These are phyloP conservation scores for Malus hybrid DNA, from an alignment of 331 rosid genomes.

Conservation along the genomic window DNA sequence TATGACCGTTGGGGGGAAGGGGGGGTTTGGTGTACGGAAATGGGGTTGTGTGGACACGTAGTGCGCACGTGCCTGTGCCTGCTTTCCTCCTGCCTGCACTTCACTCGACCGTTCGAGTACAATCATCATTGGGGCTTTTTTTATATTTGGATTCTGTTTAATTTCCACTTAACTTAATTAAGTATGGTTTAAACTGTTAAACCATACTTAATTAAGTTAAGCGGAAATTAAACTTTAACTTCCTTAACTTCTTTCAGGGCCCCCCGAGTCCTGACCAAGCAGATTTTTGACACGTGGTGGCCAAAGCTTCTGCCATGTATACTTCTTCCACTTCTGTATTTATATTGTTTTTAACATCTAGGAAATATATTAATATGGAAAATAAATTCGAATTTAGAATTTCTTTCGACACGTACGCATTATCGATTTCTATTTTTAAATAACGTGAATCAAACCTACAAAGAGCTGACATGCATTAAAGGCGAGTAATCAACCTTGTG, in stretches of 20 bases:
- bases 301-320: background rate
- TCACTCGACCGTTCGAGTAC: conserved; percentile 53
- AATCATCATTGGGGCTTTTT: background rate
- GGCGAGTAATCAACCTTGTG: too few relatives aligned
- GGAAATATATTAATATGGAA: too few relatives aligned
- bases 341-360: background rate
- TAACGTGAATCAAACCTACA: too few relatives aligned
- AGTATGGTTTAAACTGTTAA: background rate
- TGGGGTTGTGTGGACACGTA: conserved; percentile 28
- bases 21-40: background rate
- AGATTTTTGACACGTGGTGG: background rate
- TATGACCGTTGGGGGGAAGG: conserved; percentile 56
- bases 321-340: background rate
- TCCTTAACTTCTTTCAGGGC: conserved; percentile 6
- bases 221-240: background rate
- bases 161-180: background rate
- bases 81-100: conserved; percentile 29
- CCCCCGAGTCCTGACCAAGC: background rate
- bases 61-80: conserved; percentile 35
- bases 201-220: background rate
- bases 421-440: too few relatives aligned
- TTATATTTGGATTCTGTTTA: background rate
- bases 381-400: too few relatives aligned
- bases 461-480: too few relatives aligned
- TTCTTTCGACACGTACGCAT: too few relatives aligned